A percentile compares a stretch with the other conserved stretches of the same genome.
Evolutionary conservation across 352 stramenopile genomes (phyloP).

Genomic region (Phytophthora quininea): DNA sequence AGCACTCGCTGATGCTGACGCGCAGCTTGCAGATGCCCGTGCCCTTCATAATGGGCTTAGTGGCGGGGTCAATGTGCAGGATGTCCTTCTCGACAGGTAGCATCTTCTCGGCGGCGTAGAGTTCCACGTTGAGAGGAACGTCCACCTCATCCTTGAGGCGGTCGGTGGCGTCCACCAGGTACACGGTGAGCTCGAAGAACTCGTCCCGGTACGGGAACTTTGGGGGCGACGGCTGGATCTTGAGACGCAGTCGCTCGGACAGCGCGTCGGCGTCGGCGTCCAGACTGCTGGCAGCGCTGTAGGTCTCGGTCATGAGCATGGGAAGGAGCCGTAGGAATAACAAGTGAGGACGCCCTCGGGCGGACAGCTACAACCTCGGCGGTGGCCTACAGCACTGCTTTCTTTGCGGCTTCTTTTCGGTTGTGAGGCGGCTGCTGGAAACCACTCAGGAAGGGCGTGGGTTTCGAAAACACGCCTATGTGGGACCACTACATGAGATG

Average conservation of each 20-base stretch:
- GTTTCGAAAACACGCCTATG: not conserved
- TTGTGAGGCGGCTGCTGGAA: constrained; percentile 31
- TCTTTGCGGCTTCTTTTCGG: constrained; percentile 50
- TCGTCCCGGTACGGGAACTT: constrained; percentile 89
- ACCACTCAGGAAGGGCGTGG: not conserved
- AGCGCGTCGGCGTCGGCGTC: constrained; percentile 62
- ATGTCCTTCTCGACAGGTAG: constrained; percentile 81
- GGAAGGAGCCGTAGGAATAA: constrained; percentile 17
- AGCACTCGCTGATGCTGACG: constrained; percentile 82
- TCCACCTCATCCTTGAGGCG: constrained; percentile 80
- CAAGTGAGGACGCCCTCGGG: constrained; percentile 1
- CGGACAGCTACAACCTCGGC: not conserved
- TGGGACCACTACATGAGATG: not conserved
- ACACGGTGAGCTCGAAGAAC: constrained; percentile 87
- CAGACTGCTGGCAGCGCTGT: constrained; percentile 38
- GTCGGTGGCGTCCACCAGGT: constrained; percentile 82
- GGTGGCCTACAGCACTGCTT: constrained; percentile 8
- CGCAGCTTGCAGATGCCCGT: constrained; percentile 86
- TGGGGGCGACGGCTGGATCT: constrained; percentile 84
- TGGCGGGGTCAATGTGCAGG: constrained; percentile 78
- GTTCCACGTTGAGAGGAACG: constrained; percentile 82
- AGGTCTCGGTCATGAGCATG: constrained; percentile 79
- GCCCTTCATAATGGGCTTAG: constrained; percentile 81
- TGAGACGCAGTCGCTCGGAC: constrained; percentile 71
- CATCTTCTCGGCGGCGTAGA: constrained; percentile 87